Evolutionary conservation across 2,329 filamentous ascomycete genomes (phyloP), one percentile per base, ranked within the genome.

Genomic region (Cucurbitaria berberidis): DNA sequence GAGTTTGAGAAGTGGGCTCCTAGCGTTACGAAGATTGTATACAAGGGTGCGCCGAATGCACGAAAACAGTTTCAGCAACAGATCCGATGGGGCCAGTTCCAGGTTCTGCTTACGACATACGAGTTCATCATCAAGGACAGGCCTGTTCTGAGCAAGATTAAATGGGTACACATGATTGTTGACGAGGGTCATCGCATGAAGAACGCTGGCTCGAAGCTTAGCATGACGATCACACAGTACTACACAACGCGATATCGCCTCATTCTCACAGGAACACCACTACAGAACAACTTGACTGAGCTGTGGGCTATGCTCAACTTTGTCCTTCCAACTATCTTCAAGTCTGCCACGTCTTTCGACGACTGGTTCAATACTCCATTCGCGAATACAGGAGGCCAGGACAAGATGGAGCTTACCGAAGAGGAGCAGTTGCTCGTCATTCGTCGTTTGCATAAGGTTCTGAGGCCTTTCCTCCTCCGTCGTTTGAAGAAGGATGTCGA

Each of bases 291-390:
- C 74, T 82, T 99, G 35, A 87, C 92, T 3, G 95, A 99, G 74
- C 80, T 99, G 67, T 99, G 95, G 95, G 91, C 95, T 22, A 88
- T 99, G 81, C 89, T 99, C 69, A 99, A 99, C 80, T 99, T 99
- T 75, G 95, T 97, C 35, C 81, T 99, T 43, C 95, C 95, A 3
- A 98, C 91, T 66, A 99, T 99, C 63, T 99, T 99, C 87, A 99
- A 99, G 76, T 98, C 95, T 2, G 92, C 93, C 58, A 97, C 95
- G 74, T 98, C 93, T 1, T 99, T 99, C 71, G 95, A 99, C 74
- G 95, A 99, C 76, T 99, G 95, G 95, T 99, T 99, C 86, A 99
- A 98, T 74, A 99, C 95, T 22, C 95, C 95, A 0, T 99, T 99
- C 75, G 95, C 95, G 64, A 99, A 99, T 74, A 99, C 95, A 5